A percentile compares a stretch with the other conserved stretches of the same genome.
phyloP scores from a whole-genome alignment of 164 flowering plant species.

The Annona squamosa region DNA sequence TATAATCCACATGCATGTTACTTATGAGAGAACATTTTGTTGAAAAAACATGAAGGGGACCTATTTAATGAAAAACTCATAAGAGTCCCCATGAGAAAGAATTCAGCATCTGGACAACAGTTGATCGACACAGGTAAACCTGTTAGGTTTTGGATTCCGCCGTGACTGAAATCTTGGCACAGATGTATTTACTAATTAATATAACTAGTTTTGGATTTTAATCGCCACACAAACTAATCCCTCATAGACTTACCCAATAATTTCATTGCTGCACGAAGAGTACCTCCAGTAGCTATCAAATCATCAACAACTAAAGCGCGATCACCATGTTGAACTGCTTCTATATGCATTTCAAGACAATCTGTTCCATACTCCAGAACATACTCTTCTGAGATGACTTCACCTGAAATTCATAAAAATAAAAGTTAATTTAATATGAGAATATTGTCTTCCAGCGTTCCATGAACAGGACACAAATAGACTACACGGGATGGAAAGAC shows the following conservation, averaged over 20 bases:
- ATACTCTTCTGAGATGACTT: constrained; percentile 78
- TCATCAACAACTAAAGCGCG: constrained; percentile 92
- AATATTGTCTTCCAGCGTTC: neutral
- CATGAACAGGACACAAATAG: neutral
- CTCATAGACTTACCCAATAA: constrained; percentile 40
- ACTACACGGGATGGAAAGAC: neutral
- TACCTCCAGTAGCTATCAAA: constrained; percentile 89
- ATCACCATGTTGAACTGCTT: constrained; percentile 75
- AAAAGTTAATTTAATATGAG: neutral
- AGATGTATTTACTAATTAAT: too few relatives aligned
- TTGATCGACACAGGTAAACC: neutral
- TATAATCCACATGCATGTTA: too few relatives aligned
- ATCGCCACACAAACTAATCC: neutral
- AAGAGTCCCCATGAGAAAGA: too few relatives aligned
- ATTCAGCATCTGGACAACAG: neutral
- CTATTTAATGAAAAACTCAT: too few relatives aligned
- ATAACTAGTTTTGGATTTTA: neutral
- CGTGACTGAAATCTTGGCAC: neutral
- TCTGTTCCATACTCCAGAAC: constrained; percentile 85
- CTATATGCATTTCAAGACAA: constrained; percentile 93
- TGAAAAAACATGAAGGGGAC: too few relatives aligned
- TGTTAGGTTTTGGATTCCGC: neutral
- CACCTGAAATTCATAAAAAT: constrained; percentile 33
- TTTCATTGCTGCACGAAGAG: constrained; percentile 85
- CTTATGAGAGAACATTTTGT: too few relatives aligned